Evolutionary conservation across 75 land plant species (phyloP).

Genomic region (Selaginella tamariscina): DNA sequence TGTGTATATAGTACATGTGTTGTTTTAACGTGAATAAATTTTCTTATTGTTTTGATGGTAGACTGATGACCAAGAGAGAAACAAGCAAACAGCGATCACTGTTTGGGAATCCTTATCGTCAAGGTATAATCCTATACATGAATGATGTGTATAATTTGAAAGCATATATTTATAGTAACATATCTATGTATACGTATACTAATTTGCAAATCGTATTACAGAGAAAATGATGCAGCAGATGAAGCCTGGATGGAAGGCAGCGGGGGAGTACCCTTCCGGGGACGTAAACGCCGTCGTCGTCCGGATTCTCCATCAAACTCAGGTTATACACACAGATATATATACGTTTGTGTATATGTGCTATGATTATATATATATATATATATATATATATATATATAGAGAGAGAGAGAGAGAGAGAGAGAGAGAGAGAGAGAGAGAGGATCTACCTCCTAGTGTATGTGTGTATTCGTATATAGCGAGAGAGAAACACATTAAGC

Average conservation of each 20-base stretch:
- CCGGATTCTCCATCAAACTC: conserved; percentile 15
- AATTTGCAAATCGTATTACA: too few species aligned
- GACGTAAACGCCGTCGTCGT: conserved; percentile 22
- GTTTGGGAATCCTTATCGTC: conserved; percentile 28
- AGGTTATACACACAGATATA: conserved; percentile 15
- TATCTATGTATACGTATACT: too few species aligned
- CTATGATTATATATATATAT: conserved; percentile 13
- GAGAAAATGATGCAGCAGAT: conserved; percentile 24
- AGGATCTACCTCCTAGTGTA: background rate
- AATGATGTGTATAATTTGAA: too few species aligned
- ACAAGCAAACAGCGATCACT: conserved; percentile 26
- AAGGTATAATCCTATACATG: too few species aligned
- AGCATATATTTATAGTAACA: too few species aligned
- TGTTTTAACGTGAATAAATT: background rate
- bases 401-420: background rate
- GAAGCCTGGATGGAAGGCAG: conserved; percentile 29
- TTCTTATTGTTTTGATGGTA: too few species aligned
- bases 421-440: background rate
- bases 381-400: too few species aligned
- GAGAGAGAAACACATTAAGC: background rate
- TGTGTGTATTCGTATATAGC: background rate
- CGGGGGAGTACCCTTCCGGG: conserved; percentile 10
- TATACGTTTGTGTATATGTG: conserved; percentile 4
- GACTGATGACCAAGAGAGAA: conserved; percentile 29
- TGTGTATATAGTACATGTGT: background rate